These are phyloP conservation scores for Rhizophagus prolifer DNA, from an alignment of 192 early-diverging fungal genomes.

Conservation along the genomic window DNA sequence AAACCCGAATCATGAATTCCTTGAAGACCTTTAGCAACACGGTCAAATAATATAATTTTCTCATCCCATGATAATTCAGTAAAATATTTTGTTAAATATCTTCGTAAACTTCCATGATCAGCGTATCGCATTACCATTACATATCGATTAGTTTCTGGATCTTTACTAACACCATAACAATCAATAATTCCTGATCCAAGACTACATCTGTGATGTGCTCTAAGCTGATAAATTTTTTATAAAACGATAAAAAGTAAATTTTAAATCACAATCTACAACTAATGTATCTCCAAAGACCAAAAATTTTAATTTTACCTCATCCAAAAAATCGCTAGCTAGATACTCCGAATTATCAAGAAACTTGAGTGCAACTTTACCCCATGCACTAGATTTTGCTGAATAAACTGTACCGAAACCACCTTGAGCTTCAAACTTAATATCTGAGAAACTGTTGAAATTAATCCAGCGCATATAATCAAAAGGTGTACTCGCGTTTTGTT, in stretches of 20 bases:
- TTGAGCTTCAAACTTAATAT: not conserved
- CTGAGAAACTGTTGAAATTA: conserved; percentile 1
- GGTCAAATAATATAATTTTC: conserved; percentile 27
- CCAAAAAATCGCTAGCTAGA: conserved; percentile 19
- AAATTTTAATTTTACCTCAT: conserved; percentile 9
- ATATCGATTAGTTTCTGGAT: conserved; percentile 10
- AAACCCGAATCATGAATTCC: conserved; percentile 22
- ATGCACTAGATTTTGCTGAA: conserved; percentile 18
- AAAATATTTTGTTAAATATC: conserved; percentile 12
- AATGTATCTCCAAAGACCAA: not conserved
- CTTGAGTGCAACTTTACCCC: conserved; percentile 26
- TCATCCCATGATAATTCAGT: conserved; percentile 26
- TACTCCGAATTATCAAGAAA: conserved; percentile 22
- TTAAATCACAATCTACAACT: too few relatives aligned
- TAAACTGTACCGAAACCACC: conserved; percentile 20
- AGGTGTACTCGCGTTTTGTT: conserved; percentile 18
- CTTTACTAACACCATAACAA: conserved; percentile 28
- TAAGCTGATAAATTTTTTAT: not conserved
- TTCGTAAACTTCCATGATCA: conserved; percentile 20
- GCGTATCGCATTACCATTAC: conserved; percentile 28
- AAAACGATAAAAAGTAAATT: too few relatives aligned
- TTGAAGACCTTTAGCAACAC: conserved; percentile 7
- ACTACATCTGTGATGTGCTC: conserved; percentile 26
- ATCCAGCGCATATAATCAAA: conserved; percentile 29
- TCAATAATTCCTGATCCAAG: conserved; percentile 25